Evolutionary conservation across 2,329 filamentous ascomycete genomes (phyloP).

Genomic region (Diaporthe sp.): DNA sequence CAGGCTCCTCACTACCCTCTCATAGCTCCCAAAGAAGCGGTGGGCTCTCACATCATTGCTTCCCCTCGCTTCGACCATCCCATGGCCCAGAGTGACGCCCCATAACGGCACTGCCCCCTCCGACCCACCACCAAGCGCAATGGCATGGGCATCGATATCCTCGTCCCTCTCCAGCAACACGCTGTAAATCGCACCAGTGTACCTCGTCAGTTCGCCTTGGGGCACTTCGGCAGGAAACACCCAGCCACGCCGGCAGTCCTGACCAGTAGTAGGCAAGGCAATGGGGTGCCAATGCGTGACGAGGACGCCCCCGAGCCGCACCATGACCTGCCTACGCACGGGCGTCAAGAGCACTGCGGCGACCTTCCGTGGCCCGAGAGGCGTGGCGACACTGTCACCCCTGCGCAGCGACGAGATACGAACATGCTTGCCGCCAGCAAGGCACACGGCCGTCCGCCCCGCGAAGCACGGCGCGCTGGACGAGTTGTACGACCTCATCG

Average conservation of each 20-base stretch:
- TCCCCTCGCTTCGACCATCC: constrained; percentile 52
- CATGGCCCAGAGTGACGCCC: constrained; percentile 73
- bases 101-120: constrained; percentile 48
- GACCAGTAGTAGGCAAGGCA: constrained; percentile 44
- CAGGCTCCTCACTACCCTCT: constrained; percentile 57
- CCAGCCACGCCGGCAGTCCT: constrained; percentile 54
- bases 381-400: constrained; percentile 66
- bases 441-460: constrained; percentile 60
- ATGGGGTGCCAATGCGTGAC: constrained; percentile 75
- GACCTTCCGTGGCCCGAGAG: constrained; percentile 63
- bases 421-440: constrained; percentile 57
- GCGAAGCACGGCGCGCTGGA: constrained; percentile 65
- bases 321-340: constrained; percentile 58
- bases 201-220: constrained; percentile 52
- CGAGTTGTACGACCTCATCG: constrained; percentile 62
- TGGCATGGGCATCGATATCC: constrained; percentile 62
- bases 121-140: constrained; percentile 56
- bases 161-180: constrained; percentile 65
- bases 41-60: constrained; percentile 63
- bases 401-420: constrained; percentile 59
- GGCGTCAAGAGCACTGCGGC: constrained; percentile 65
- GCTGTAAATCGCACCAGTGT: constrained; percentile 69
- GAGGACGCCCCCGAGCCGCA: constrained; percentile 60
- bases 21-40: constrained; percentile 68
- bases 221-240: constrained; percentile 59